phyloP scores from a whole-genome alignment of 495 filamentous ascomycete species.

The Choiromyces venosus region DNA sequence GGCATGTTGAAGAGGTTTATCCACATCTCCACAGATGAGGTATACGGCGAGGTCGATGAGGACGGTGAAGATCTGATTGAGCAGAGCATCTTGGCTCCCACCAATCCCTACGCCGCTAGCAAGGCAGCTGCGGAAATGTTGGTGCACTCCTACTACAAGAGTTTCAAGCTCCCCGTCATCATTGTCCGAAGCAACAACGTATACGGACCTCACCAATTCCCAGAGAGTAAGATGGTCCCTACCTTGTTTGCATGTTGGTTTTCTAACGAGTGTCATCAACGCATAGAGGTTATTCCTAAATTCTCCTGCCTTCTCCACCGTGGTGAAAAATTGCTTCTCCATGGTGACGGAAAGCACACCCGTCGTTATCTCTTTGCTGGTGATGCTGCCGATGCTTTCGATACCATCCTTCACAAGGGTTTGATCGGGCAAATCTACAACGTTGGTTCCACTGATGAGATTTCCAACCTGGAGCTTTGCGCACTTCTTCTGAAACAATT shows the following conservation, averaged over 20 bases:
- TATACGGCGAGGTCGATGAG: slow-evolving; percentile 65
- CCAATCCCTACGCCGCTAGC: slow-evolving; percentile 71
- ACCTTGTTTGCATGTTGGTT: not conserved
- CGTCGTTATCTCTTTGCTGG: slow-evolving; percentile 65
- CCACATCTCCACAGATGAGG: slow-evolving; percentile 71
- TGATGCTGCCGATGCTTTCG: slow-evolving; percentile 70
- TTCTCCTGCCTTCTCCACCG: slow-evolving; percentile 62
- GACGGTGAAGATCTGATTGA: slow-evolving; percentile 59
- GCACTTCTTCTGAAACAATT: slow-evolving; percentile 53
- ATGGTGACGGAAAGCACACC: slow-evolving; percentile 63
- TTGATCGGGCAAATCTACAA: slow-evolving; percentile 65
- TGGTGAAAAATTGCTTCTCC: slow-evolving; percentile 55
- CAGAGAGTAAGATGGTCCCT: slow-evolving; percentile 57
- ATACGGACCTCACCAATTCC: slow-evolving; percentile 72
- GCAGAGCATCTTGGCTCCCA: slow-evolving; percentile 56
- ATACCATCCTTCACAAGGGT: slow-evolving; percentile 69
- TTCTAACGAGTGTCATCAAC: slow-evolving; percentile 21
- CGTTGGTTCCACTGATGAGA: slow-evolving; percentile 61
- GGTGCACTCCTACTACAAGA: slow-evolving; percentile 67
- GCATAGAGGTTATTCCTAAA: slow-evolving; percentile 67
- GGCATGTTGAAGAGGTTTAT: slow-evolving; percentile 59
- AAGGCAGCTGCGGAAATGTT: slow-evolving; percentile 79
- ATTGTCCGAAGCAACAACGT: slow-evolving; percentile 74
- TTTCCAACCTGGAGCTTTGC: slow-evolving; percentile 59
- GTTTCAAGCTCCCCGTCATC: slow-evolving; percentile 64